phyloP scores from a whole-genome alignment of 805 yeast species.

The Metschnikowia hibisci region DNA sequence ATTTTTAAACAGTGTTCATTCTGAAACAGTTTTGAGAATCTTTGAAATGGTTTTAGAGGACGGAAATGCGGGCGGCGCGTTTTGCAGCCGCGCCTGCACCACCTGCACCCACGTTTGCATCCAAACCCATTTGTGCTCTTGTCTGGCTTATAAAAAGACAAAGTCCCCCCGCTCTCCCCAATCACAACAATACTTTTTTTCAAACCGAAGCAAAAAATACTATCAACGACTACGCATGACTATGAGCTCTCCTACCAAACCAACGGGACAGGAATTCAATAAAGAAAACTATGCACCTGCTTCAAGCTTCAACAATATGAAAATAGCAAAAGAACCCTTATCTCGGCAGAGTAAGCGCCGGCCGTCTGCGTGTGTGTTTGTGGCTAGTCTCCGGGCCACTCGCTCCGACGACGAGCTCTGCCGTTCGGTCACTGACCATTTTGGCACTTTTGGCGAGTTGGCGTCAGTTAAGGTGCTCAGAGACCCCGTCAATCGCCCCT shows the following conservation, averaged over 20 bases:
- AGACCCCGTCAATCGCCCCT: constrained; percentile 77
- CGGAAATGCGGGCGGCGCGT: no score
- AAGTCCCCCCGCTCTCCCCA: not conserved
- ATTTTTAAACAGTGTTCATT: no score
- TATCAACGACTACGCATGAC: constrained; percentile 1
- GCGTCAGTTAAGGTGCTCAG: constrained; percentile 76
- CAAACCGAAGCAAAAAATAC: not conserved
- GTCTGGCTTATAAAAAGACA: not conserved
- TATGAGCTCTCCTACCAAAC: constrained; percentile 3
- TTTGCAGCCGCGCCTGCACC: no score
- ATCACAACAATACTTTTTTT: not conserved
- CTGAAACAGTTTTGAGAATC: no score
- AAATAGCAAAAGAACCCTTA: constrained; percentile 1
- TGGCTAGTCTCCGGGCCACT: constrained; percentile 70
- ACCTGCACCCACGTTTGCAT: no score
- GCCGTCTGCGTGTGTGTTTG: constrained; percentile 86
- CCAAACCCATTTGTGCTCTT: no score
- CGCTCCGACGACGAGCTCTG: constrained; percentile 69
- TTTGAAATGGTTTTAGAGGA: no score
- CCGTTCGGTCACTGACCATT: constrained; percentile 63
- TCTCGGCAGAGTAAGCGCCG: constrained; percentile 8
- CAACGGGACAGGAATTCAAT: constrained; percentile 4
- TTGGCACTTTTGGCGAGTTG: constrained; percentile 66
- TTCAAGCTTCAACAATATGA: constrained; percentile 1
- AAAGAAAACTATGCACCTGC: constrained; percentile 5